Conservation (phyloP, 163 green algal genomes). For the Volvox carteri region DNA sequence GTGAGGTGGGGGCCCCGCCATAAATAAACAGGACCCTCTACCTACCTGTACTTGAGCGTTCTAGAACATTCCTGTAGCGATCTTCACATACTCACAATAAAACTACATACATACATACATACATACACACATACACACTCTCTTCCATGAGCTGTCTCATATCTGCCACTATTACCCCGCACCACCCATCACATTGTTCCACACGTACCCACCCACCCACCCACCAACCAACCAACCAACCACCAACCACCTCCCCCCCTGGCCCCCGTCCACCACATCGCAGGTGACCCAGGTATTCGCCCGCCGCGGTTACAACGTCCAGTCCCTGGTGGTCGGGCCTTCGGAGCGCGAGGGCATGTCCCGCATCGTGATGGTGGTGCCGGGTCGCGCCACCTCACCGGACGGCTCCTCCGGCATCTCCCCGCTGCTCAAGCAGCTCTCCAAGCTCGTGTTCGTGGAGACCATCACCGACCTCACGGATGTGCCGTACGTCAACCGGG, state of each 20-base stretch:
- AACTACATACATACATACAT: no score
- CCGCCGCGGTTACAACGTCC: slow-evolving; percentile 97
- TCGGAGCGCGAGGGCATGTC: slow-evolving; percentile 86
- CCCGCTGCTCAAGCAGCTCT: slow-evolving; percentile 91
- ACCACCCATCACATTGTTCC: no score
- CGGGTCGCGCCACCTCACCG: slow-evolving; percentile 67
- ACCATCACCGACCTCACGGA: slow-evolving; percentile 87
- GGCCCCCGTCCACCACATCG: slow-evolving; percentile 3
- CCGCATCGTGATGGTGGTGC: slow-evolving; percentile 97
- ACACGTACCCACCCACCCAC: no score
- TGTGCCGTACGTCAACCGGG: slow-evolving; percentile 87
- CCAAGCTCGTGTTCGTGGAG: slow-evolving; percentile 94
- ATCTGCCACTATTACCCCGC: no score
- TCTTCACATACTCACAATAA: no score
- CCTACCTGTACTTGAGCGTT: no score
- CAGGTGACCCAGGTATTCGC: slow-evolving; percentile 96
- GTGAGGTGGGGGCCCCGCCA: no score
- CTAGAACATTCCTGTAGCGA: no score
- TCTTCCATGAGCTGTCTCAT: no score
- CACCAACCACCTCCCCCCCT: not conserved
- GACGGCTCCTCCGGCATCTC: slow-evolving; percentile 69
- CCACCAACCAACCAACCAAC: no score
- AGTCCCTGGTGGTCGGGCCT: slow-evolving; percentile 95
- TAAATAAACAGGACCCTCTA: no score
- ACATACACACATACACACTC: no score